Conservation (phyloP, 805 yeast species). For the Ogataea ganodermae region DNA sequence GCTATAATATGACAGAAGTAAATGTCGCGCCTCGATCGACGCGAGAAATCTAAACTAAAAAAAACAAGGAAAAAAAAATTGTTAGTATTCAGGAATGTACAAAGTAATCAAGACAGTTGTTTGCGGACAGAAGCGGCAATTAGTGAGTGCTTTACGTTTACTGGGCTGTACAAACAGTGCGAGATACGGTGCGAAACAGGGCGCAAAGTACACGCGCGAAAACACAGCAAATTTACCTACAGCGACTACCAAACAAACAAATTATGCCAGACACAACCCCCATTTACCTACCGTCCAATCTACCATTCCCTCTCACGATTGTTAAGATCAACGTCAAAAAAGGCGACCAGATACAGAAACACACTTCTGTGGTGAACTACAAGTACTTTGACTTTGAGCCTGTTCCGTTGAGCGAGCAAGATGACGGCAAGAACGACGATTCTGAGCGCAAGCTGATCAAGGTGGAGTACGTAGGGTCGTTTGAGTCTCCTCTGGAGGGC, state of each 20-base stretch:
- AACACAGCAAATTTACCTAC: not conserved
- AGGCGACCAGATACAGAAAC: slow-evolving; percentile 52
- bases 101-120: too few relatives aligned
- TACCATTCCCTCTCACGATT: slow-evolving; percentile 69
- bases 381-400: slow-evolving; percentile 68
- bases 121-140: too few relatives aligned
- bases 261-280: slow-evolving; percentile 45
- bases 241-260: not conserved
- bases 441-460: slow-evolving; percentile 45
- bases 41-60: too few relatives aligned
- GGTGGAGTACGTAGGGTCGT: slow-evolving; percentile 72
- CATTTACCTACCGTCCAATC: slow-evolving; percentile 57
- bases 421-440: slow-evolving; percentile 37
- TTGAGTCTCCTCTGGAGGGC: slow-evolving; percentile 85
- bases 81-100: too few relatives aligned
- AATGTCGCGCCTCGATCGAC: too few relatives aligned
- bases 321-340: slow-evolving; percentile 46
- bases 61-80: too few relatives aligned
- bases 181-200: too few relatives aligned
- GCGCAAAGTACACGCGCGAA: too few relatives aligned
- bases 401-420: slow-evolving; percentile 49
- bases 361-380: slow-evolving; percentile 58
- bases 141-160: too few relatives aligned
- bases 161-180: too few relatives aligned
- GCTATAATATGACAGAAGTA: too few relatives aligned